Evolutionary conservation across 208 protist genomes (phyloP).

Genomic region (Crithidia sp.): DNA sequence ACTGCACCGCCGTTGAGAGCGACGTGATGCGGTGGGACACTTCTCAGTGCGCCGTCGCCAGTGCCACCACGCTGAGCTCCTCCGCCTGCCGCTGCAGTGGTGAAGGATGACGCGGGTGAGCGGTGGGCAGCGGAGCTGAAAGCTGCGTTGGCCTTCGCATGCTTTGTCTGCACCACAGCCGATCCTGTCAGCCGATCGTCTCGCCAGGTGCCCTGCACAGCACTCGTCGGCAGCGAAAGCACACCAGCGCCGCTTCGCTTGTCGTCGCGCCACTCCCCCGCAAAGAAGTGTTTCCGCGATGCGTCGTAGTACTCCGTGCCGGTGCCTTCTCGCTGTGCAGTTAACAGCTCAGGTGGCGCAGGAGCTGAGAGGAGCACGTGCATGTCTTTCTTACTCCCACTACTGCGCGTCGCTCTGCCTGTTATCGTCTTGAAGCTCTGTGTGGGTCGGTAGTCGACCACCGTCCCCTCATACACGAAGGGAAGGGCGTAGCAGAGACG

Average conservation of each 20-base stretch:
- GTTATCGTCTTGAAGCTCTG: neutral
- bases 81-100: neutral
- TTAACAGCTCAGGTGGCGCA: neutral
- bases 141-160: conserved; percentile 15
- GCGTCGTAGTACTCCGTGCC: conserved; percentile 50
- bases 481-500: conserved; percentile 26
- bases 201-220: conserved; percentile 61
- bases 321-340: conserved; percentile 30
- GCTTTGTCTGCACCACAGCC: conserved; percentile 25
- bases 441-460: conserved; percentile 24
- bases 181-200: conserved; percentile 38
- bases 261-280: conserved; percentile 61
- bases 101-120: neutral
- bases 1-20: conserved; percentile 40
- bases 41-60: neutral
- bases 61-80: neutral
- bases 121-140: neutral
- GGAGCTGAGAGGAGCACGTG: neutral
- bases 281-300: conserved; percentile 34
- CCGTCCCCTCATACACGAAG: conserved; percentile 32
- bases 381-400: no score
- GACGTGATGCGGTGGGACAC: neutral
- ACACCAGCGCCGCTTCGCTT: conserved; percentile 50
- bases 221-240: conserved; percentile 48
- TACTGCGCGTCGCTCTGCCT: no score